Base-by-base conservation (phyloP, 2,329 filamentous ascomycete genomes). In the Aquanectria penicillioides region DNA sequence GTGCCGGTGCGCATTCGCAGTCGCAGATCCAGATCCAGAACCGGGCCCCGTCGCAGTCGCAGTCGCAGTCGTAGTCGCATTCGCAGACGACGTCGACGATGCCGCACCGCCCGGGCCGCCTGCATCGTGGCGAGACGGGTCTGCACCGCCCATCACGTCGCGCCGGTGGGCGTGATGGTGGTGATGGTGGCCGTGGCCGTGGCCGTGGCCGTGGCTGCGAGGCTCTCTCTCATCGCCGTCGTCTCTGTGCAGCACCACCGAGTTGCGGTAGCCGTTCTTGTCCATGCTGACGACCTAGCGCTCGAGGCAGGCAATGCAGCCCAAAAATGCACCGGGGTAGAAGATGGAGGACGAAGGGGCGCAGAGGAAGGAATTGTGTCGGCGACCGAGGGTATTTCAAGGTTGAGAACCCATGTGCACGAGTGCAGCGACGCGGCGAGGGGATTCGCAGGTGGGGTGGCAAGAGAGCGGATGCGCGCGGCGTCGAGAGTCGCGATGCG, bases 201-300 rank as follows among this genome's bases (percentile, higher is more conserved):
- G 41, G 26, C 18, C 33, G 18, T 46, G 41, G 26, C 26, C 26
- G 51, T 76, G 75, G 56, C 58, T 53, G 44, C 63, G 63, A 58
- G 65, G 41, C 33, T 78, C 74, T 48, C 74, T 72, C 56, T 75
- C 71, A 41, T 75, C 69, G 55, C 78, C 73, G 69, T 74, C 75
- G n/a, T 71, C 73, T 71, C 29, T 61, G 62, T 80, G 80, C 73
- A 83, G 74, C 69, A 83, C 79, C 44, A 80, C 82, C 61, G 82
- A 82, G 64, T 75, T n/a, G n/a, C n/a, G 79, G 65, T 82, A 84
- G 68, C 77, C 77, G 64, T 75, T 69, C 57, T 68, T 76, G 56
- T 83, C 80, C 79, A 82, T 83, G 59, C 54, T 70, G 69, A 51
- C 56, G 36, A 40, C 50, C 46, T 65, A 66, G 63, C 55, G 62